Conservation (phyloP, 2,329 filamentous ascomycete genomes). For the Talaromyces sp. region DNA sequence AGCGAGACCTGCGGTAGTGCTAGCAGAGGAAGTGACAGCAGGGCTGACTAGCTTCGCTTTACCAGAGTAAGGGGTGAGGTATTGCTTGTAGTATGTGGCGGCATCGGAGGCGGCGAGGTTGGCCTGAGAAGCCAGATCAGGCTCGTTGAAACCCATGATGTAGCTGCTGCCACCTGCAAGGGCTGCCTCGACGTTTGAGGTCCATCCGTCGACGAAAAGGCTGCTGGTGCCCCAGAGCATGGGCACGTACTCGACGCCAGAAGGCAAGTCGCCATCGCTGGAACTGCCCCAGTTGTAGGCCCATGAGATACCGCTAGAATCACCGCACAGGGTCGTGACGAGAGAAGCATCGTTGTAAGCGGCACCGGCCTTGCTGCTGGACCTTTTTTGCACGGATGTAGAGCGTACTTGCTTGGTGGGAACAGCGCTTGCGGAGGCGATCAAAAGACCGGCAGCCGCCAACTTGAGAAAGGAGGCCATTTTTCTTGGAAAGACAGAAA, state of each 20-base stretch:
- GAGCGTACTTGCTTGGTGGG: background rate
- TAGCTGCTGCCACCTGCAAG: conserved; percentile 35
- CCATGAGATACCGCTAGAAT: conserved; percentile 39
- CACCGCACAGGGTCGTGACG: conserved; percentile 33
- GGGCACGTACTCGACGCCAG: conserved; percentile 41
- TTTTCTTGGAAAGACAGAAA: conserved; percentile 1
- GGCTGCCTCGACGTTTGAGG: conserved; percentile 31
- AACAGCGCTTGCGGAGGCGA: background rate
- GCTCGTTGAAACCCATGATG: conserved; percentile 48
- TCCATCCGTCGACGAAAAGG: conserved; percentile 35
- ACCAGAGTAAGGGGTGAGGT: conserved; percentile 37
- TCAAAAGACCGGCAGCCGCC: conserved; percentile 3
- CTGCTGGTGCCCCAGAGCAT: conserved; percentile 43
- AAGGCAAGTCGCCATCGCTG: conserved; percentile 29
- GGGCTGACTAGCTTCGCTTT: conserved; percentile 43
- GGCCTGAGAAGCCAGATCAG: conserved; percentile 39
- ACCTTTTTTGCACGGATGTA: conserved; percentile 26
- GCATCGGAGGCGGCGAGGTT: conserved; percentile 37
- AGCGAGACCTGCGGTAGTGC: conserved; percentile 35
- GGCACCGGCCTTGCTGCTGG: conserved; percentile 17
- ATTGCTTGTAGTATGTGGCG: conserved; percentile 33
- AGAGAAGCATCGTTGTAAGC: conserved; percentile 39
- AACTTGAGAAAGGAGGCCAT: conserved; percentile 7
- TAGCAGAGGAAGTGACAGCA: conserved; percentile 41
- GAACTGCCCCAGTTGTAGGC: conserved; percentile 45